phyloP scores from a whole-genome alignment of 2,329 filamentous ascomycete species.

The Fonsecaea monophora region DNA sequence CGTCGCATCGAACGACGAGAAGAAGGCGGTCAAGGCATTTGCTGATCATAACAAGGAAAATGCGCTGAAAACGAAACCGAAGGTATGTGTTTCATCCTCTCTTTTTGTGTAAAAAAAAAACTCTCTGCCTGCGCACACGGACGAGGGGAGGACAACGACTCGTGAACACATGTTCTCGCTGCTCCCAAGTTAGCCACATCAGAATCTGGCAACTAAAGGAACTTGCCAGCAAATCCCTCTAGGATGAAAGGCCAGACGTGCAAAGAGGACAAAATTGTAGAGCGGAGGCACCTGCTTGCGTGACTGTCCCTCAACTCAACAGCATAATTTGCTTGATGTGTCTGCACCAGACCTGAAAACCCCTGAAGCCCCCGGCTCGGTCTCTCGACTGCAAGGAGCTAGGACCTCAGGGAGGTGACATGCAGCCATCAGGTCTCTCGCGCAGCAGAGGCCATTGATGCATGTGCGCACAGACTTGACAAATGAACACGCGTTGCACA shows the following conservation, averaged over 20 bases:
- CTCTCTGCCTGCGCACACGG: neutral
- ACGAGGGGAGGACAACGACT: neutral
- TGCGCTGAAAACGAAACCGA: slow-evolving; percentile 84
- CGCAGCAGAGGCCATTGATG: neutral
- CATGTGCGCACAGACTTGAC: neutral
- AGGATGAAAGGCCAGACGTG: slow-evolving; percentile 12
- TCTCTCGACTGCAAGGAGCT: neutral
- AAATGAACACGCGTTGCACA: neutral
- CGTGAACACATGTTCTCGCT: slow-evolving; percentile 7
- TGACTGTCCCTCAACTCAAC: neutral
- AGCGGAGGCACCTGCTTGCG: neutral
- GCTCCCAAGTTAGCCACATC: slow-evolving; percentile 3
- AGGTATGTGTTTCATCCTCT: slow-evolving; percentile 61
- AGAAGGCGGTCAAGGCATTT: slow-evolving; percentile 73
- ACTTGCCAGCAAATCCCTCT: slow-evolving; percentile 2
- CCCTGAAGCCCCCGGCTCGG: neutral
- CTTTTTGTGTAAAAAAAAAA: neutral
- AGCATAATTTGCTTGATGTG: neutral
- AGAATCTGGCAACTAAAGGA: slow-evolving; percentile 7
- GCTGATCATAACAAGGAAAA: slow-evolving; percentile 71
- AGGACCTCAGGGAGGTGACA: neutral
- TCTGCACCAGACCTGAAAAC: neutral
- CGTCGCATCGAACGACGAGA: slow-evolving; percentile 60
- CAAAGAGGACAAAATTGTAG: slow-evolving; percentile 6
- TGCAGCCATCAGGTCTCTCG: slow-evolving; percentile 3